Evolutionary conservation across 352 stramenopile species (phyloP).

Genomic region (Hyaloperonospora brassicae): DNA sequence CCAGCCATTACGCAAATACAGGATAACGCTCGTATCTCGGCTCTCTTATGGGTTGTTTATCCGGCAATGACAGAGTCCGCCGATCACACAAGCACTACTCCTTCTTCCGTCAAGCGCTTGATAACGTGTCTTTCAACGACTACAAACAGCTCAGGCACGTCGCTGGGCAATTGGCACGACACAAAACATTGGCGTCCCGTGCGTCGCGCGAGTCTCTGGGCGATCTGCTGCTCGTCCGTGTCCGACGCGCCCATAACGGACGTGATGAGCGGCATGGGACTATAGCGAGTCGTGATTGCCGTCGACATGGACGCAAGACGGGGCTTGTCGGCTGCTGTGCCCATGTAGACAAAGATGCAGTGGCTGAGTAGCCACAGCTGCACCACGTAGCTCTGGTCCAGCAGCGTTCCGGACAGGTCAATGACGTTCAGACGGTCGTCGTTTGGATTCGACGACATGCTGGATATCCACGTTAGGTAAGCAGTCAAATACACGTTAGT

Average conservation of each 20-base stretch:
- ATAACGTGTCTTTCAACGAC: constrained; percentile 65
- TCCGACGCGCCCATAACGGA: constrained; percentile 57
- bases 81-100: constrained; percentile 25
- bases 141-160: constrained; percentile 58
- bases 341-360: constrained; percentile 78
- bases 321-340: constrained; percentile 38
- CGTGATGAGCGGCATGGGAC: constrained; percentile 69
- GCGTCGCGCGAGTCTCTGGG: constrained; percentile 54
- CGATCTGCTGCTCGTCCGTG: constrained; percentile 79
- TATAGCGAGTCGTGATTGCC: constrained; percentile 67
- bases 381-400: constrained; percentile 63
- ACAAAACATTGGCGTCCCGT: constrained; percentile 72
- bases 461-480: constrained; percentile 11
- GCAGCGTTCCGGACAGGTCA: constrained; percentile 42
- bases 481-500: background rate
- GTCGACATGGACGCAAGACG: constrained; percentile 50
- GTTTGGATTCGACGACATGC: constrained; percentile 14
- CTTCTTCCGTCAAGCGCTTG: constrained; percentile 42
- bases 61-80: background rate
- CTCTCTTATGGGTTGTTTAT: background rate
- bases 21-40: background rate
- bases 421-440: constrained; percentile 31
- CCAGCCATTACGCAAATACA: background rate
- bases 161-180: constrained; percentile 67
- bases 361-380: constrained; percentile 64